Conservation (phyloP, 164 flowering plant species). For the Euptelea pleiosperma region DNA sequence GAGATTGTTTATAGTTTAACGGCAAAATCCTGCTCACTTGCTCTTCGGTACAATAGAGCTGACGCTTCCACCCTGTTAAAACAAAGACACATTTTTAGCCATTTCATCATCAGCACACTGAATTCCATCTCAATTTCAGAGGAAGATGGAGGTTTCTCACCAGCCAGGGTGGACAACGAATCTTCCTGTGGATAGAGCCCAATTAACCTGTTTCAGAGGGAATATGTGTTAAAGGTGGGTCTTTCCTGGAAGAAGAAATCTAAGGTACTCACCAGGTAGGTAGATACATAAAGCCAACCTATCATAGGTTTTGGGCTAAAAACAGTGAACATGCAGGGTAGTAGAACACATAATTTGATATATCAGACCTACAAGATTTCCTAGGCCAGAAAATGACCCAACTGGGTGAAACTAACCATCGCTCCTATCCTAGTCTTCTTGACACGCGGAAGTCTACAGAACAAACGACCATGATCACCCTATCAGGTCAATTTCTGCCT, state of each 20-base stretch:
- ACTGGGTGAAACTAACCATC: no score
- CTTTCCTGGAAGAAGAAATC: neutral
- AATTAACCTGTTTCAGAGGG: slow-evolving; percentile 72
- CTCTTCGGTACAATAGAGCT: slow-evolving; percentile 87
- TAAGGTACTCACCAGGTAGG: neutral
- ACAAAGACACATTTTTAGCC: neutral
- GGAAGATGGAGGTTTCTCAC: slow-evolving; percentile 40
- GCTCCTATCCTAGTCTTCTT: neutral
- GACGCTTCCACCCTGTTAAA: slow-evolving; percentile 93
- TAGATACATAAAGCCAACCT: no score
- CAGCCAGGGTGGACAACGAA: slow-evolving; percentile 94
- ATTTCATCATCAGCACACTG: no score
- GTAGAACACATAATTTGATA: no score
- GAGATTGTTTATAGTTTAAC: slow-evolving; percentile 44
- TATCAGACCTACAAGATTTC: no score
- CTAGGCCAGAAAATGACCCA: no score
- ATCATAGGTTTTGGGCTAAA: no score
- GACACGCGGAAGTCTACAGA: no score
- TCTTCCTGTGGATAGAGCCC: slow-evolving; percentile 88
- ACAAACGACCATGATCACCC: no score
- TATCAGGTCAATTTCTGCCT: no score
- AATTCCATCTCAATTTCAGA: neutral
- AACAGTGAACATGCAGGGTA: no score
- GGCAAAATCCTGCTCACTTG: slow-evolving; percentile 82
- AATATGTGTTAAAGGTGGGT: neutral